phyloP scores from a whole-genome alignment of 2,329 filamentous ascomycete genomes.

The Cryphonectria radicalis region DNA sequence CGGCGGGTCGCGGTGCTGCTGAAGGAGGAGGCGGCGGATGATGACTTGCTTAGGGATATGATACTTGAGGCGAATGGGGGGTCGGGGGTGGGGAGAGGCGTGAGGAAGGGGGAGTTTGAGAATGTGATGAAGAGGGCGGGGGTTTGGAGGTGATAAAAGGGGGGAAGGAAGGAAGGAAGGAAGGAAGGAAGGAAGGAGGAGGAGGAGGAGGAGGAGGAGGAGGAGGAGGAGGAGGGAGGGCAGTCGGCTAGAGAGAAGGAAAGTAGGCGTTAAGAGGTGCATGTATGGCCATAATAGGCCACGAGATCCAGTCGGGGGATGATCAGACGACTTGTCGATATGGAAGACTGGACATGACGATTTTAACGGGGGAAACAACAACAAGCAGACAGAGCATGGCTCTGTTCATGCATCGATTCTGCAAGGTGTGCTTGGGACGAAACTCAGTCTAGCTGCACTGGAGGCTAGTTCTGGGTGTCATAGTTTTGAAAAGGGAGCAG shows the following conservation, averaged over 20 bases:
- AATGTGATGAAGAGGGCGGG: conserved; percentile 84
- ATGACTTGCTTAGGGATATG: conserved; percentile 89
- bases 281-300: not conserved
- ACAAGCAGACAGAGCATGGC: not conserved
- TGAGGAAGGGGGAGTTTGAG: conserved; percentile 80
- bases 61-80: conserved; percentile 91
- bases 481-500: not conserved
- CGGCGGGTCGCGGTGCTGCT: conserved; percentile 78
- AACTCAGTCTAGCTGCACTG: not conserved
- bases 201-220: conserved; percentile 37
- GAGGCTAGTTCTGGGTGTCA: not conserved
- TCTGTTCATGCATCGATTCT: not conserved
- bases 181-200: too few species aligned
- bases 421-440: not conserved
- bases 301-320: not conserved
- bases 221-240: conserved; percentile 38
- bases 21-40: conserved; percentile 80
- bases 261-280: not conserved
- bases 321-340: not conserved
- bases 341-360: not conserved
- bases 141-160: conserved; percentile 73
- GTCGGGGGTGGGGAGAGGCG: conserved; percentile 70
- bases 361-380: not conserved
- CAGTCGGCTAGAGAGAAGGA: not conserved
- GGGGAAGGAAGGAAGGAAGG: too few species aligned